phyloP scores from a whole-genome alignment of 257 asterid genomes.

The Gardenia jasminoides region DNA sequence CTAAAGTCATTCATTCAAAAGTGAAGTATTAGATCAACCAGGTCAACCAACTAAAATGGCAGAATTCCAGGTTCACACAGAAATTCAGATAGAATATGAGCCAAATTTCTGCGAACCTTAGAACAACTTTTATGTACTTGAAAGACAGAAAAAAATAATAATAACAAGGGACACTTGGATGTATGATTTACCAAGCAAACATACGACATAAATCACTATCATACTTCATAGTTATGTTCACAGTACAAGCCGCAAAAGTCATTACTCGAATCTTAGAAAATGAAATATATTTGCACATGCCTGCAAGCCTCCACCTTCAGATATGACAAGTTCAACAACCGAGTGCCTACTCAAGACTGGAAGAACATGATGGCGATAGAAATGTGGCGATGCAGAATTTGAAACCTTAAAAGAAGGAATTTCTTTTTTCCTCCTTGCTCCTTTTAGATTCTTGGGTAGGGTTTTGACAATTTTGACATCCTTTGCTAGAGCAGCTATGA shows the following conservation, averaged over 20 bases:
- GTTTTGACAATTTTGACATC: conserved; percentile 83
- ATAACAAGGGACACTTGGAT: too few species aligned
- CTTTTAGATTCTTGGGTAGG: conserved; percentile 87
- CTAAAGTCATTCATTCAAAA: not conserved
- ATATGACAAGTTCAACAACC: conserved; percentile 82
- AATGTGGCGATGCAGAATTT: conserved; percentile 64
- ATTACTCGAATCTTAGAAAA: not conserved
- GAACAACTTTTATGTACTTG: not conserved
- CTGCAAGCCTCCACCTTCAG: conserved; percentile 99
- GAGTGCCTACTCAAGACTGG: conserved; percentile 80
- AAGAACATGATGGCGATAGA: conserved; percentile 83
- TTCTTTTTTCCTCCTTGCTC: conserved; percentile 90
- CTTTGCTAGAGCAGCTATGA: conserved; percentile 68
- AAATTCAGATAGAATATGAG: not conserved
- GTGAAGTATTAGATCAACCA: not conserved
- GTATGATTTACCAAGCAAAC: not conserved
- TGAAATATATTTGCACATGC: conserved; percentile 26
- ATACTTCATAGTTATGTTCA: not conserved
- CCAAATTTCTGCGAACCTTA: not conserved
- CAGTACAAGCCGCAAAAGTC: not conserved
- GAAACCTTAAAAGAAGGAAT: conserved; percentile 90
- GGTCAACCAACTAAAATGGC: not conserved
- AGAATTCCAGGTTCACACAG: not conserved
- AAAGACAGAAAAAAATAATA: not conserved
- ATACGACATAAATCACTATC: not conserved